Conservation (phyloP, 441 rosid genomes). For the Metrosideros polymorpha region DNA sequence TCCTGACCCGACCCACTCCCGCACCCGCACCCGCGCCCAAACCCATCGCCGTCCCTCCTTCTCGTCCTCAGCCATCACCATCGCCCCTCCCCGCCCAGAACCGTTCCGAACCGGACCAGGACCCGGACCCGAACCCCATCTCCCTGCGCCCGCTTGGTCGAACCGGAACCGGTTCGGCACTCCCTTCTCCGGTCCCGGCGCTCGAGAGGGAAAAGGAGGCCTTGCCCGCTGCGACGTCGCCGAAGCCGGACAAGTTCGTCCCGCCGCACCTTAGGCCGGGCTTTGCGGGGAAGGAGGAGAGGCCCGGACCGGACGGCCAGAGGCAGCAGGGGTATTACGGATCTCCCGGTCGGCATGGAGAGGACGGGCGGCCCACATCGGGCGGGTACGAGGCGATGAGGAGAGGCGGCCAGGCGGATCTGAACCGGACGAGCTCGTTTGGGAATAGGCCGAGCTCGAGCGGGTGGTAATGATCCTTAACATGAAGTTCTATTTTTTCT, state of each 20-base stretch:
- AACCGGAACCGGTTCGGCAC: constrained; percentile 28
- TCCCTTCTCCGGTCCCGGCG: constrained; percentile 12
- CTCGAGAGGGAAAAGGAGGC: constrained; percentile 22
- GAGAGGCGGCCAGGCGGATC: constrained; percentile 28
- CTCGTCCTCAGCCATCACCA: neutral
- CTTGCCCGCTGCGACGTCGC: constrained; percentile 9
- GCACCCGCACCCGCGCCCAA: constrained; percentile 21
- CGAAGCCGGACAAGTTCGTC: constrained; percentile 46
- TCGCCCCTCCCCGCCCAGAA: constrained; percentile 2
- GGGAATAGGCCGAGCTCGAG: constrained; percentile 42
- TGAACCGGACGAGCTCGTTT: constrained; percentile 14
- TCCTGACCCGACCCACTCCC: constrained; percentile 56
- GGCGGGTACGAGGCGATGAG: constrained; percentile 49
- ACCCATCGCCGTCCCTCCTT: neutral
- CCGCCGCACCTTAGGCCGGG: constrained; percentile 95
- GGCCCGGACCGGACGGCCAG: constrained; percentile 25
- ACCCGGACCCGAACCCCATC: constrained; percentile 23
- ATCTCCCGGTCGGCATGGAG: constrained; percentile 26
- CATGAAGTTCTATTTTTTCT: neutral
- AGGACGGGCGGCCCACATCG: constrained; percentile 56
- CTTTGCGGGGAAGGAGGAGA: constrained; percentile 48
- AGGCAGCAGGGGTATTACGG: constrained; percentile 21
- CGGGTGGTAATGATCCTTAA: constrained; percentile 36
- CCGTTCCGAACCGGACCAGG: constrained; percentile 7
- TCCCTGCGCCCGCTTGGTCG: constrained; percentile 61